A percentile compares a stretch with the other conserved stretches of the same genome.
phyloP scores from a whole-genome alignment of 2,329 filamentous ascomycete species.

The Neocatenulostroma microsporum region DNA sequence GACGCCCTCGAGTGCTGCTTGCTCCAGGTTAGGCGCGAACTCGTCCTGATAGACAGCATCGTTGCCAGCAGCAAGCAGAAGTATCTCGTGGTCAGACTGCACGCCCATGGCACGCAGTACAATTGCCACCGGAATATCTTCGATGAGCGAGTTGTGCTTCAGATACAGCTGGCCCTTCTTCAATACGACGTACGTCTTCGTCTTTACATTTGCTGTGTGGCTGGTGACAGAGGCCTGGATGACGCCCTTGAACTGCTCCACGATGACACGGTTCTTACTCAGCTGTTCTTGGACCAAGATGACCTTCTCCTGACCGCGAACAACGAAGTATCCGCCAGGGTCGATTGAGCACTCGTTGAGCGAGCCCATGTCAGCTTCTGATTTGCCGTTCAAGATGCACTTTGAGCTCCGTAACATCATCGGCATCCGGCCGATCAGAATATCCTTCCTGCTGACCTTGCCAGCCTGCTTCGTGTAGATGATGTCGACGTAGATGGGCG shows the following conservation, averaged over 20 bases:
- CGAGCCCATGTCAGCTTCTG: conserved; percentile 77
- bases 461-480: conserved; percentile 78
- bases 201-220: conserved; percentile 95
- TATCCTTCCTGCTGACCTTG: conserved; percentile 61
- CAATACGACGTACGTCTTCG: conserved; percentile 89
- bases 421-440: conserved; percentile 82
- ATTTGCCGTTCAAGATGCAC: conserved; percentile 76
- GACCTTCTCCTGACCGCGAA: conserved; percentile 96
- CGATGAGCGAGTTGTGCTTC: conserved; percentile 85
- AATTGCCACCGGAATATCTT: conserved; percentile 92
- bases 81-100: conserved; percentile 88
- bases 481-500: conserved; percentile 87
- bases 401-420: conserved; percentile 96
- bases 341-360: conserved; percentile 95
- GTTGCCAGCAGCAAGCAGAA: conserved; percentile 80
- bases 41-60: conserved; percentile 88
- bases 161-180: conserved; percentile 90
- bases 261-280: conserved; percentile 98
- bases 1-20: conserved; percentile 73
- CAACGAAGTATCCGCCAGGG: conserved; percentile 95
- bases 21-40: conserved; percentile 92
- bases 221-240: conserved; percentile 95
- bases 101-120: conserved; percentile 89
- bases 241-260: conserved; percentile 89
- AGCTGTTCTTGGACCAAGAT: conserved; percentile 97